Percentiles rank a stretch among this genome's conserved stretches.
Conservation (phyloP, 495 filamentous ascomycete species). For the Aspergillus nidulans region DNA sequence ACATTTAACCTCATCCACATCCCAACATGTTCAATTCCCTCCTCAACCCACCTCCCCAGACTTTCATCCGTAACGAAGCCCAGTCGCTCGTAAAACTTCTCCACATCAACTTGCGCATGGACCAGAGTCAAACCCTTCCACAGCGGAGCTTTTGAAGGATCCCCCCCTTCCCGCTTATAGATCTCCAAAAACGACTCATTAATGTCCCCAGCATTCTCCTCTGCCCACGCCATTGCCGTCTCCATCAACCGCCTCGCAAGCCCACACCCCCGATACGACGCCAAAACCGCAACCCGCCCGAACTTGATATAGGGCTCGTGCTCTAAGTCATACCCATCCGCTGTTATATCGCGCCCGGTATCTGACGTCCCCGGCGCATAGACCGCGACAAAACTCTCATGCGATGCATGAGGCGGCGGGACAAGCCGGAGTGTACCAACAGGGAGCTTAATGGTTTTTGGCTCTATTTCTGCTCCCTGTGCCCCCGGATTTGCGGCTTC, state of each 20-base stretch:
- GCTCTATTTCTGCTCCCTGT: not conserved
- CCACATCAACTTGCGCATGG: slow-evolving; percentile 66
- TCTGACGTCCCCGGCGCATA: not conserved
- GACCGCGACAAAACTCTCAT: not conserved
- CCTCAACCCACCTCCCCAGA: slow-evolving; percentile 77
- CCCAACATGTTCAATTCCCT: slow-evolving; percentile 78
- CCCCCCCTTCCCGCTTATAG: slow-evolving; percentile 39
- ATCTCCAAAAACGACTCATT: slow-evolving; percentile 28
- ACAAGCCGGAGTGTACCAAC: slow-evolving; percentile 75
- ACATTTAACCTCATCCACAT: slow-evolving; percentile 56
- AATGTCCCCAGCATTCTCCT: slow-evolving; percentile 47
- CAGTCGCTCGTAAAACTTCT: slow-evolving; percentile 54
- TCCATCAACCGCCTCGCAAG: slow-evolving; percentile 51
- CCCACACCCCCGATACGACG: slow-evolving; percentile 11
- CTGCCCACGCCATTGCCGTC: slow-evolving; percentile 58
- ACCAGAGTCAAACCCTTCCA: slow-evolving; percentile 70
- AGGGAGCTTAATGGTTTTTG: not conserved
- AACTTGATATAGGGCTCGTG: slow-evolving; percentile 61
- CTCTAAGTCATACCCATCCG: slow-evolving; percentile 18
- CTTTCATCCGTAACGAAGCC: slow-evolving; percentile 67
- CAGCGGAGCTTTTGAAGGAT: slow-evolving; percentile 16
- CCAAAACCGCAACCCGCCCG: slow-evolving; percentile 11
- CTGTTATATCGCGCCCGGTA: not conserved
- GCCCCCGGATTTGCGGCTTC: not conserved
- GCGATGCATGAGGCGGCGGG: slow-evolving; percentile 46